Percentiles rank a stretch among this genome's conserved stretches.
phyloP scores from a whole-genome alignment of 2,329 filamentous ascomycete genomes.

The Rosellinia necatrix region DNA sequence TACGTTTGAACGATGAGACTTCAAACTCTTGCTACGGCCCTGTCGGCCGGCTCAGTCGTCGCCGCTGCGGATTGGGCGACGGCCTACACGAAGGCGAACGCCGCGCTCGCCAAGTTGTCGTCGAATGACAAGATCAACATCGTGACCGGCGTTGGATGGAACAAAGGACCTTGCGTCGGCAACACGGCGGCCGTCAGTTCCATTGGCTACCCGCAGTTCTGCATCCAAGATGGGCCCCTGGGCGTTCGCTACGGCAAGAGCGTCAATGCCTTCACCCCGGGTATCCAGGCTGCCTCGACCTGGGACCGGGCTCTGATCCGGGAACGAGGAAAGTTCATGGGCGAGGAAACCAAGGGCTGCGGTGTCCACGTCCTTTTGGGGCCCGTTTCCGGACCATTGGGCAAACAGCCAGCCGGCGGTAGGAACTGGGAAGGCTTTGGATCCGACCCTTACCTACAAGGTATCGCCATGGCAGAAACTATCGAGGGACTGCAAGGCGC shows the following conservation, averaged over 20 bases:
- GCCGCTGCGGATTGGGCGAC: conserved; percentile 59
- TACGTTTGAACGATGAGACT: conserved; percentile 30
- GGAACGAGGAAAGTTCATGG: conserved; percentile 69
- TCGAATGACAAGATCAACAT: conserved; percentile 78
- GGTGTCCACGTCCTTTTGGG: conserved; percentile 78
- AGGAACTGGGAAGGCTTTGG: conserved; percentile 87
- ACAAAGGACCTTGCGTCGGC: conserved; percentile 70
- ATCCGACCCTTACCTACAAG: conserved; percentile 74
- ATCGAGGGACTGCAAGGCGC: conserved; percentile 60
- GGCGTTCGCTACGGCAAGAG: conserved; percentile 74
- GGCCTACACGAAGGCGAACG: conserved; percentile 71
- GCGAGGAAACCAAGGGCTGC: conserved; percentile 69
- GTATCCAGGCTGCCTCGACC: conserved; percentile 76
- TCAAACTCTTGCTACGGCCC: conserved; percentile 22
- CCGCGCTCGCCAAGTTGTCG: conserved; percentile 70
- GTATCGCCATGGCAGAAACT: conserved; percentile 65
- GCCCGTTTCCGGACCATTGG: conserved; percentile 75
- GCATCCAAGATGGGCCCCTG: conserved; percentile 79
- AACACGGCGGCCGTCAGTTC: conserved; percentile 61
- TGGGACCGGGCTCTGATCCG: conserved; percentile 80
- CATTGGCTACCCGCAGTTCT: conserved; percentile 72
- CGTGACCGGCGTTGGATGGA: conserved; percentile 78
- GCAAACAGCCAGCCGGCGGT: conserved; percentile 73
- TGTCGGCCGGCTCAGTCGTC: conserved; percentile 25
- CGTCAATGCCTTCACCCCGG: conserved; percentile 78